These are phyloP conservation scores for Solanum peruvianum DNA, from an alignment of 257 asterid species.

Conservation along the genomic window DNA sequence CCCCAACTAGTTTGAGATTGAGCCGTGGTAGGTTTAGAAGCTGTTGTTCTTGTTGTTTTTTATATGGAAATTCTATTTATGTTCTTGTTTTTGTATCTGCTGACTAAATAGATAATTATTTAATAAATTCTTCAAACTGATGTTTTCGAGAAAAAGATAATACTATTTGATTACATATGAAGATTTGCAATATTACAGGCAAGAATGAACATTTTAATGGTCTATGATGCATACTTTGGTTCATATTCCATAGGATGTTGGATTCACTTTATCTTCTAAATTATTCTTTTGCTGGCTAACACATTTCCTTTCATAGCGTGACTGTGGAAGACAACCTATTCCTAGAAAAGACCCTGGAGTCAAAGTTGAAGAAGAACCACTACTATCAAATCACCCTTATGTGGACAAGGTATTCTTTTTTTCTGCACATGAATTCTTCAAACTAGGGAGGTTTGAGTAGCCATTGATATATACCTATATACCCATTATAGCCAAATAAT, in stretches of 20 bases:
- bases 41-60: background rate
- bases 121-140: background rate
- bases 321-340: slow-evolving; percentile 80
- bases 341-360: slow-evolving; percentile 84
- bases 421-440: background rate
- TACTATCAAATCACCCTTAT: slow-evolving; percentile 83
- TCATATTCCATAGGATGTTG: background rate
- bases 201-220: background rate
- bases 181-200: background rate
- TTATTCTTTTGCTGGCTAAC: background rate
- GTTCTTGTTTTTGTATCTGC: background rate
- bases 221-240: background rate
- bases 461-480: background rate
- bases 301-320: slow-evolving; percentile 48
- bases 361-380: slow-evolving; percentile 83
- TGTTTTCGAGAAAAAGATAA: background rate
- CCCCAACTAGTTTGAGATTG: background rate
- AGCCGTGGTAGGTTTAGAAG: background rate
- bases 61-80: background rate
- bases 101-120: background rate
- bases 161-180: background rate
- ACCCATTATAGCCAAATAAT: background rate
- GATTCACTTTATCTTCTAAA: slow-evolving; percentile 1
- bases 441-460: background rate
- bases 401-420: slow-evolving; percentile 61